Conservation (phyloP, 306 rosid species). For the Cucurbita argyrosperma region DNA sequence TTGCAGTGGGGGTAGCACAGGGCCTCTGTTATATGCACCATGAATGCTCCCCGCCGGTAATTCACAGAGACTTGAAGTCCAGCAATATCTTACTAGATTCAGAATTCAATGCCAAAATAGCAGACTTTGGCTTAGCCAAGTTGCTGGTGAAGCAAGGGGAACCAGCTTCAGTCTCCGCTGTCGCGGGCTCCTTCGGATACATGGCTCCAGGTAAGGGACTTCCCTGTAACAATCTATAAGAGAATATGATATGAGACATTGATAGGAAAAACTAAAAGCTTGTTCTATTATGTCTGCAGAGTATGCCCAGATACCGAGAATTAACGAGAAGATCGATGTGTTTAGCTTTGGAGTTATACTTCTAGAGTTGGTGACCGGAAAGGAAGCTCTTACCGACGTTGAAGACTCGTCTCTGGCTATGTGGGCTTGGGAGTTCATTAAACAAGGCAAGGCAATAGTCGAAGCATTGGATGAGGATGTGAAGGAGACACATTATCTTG, state of each 20-base stretch:
- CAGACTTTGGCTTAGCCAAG: slow-evolving; percentile 80
- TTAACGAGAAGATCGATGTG: slow-evolving; percentile 65
- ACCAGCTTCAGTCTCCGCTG: slow-evolving; percentile 54
- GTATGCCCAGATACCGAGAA: slow-evolving; percentile 38
- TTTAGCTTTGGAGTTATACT: slow-evolving; percentile 68
- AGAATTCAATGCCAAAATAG: slow-evolving; percentile 58
- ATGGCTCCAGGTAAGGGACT: slow-evolving; percentile 70
- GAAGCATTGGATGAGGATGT: slow-evolving; percentile 45
- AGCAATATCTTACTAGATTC: slow-evolving; percentile 72
- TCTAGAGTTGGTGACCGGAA: slow-evolving; percentile 55
- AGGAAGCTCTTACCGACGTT: slow-evolving; percentile 43
- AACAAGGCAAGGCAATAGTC: slow-evolving; percentile 18
- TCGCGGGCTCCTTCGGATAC: slow-evolving; percentile 85
- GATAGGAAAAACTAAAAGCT: neutral
- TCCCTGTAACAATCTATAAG: neutral
- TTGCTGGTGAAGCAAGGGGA: slow-evolving; percentile 54
- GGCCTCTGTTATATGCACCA: slow-evolving; percentile 88
- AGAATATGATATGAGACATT: neutral
- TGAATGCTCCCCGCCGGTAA: slow-evolving; percentile 43
- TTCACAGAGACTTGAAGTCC: slow-evolving; percentile 69
- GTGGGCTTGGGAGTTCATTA: slow-evolving; percentile 44
- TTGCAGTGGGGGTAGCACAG: slow-evolving; percentile 58
- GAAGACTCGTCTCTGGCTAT: slow-evolving; percentile 51
- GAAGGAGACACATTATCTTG: slow-evolving; percentile 27
- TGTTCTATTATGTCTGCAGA: slow-evolving; percentile 22